Conservation (phyloP, 441 rosid species). For the Pelargonium citronellum region DNA sequence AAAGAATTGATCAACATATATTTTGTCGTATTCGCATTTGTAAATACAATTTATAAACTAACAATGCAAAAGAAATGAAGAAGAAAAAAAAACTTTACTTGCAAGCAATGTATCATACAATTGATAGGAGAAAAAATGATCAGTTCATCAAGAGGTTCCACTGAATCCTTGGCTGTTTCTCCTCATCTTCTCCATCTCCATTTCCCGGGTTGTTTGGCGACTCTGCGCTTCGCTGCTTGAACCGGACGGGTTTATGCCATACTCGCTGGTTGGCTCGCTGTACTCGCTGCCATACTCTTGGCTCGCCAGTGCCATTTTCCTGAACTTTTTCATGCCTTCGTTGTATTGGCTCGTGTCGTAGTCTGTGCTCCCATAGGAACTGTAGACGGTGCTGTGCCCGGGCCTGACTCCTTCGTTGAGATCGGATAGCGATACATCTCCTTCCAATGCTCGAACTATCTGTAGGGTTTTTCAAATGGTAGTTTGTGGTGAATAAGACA, state of each 20-base stretch:
- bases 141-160: conserved; percentile 20
- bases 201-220: conserved; percentile 55
- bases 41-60: too few species aligned
- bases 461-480: conserved; percentile 31
- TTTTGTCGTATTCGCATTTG: too few species aligned
- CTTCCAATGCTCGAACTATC: conserved; percentile 90
- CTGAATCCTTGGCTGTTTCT: conserved; percentile 40
- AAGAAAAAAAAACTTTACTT: too few species aligned
- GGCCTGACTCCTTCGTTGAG: conserved; percentile 81
- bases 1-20: too few species aligned
- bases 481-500: too few species aligned
- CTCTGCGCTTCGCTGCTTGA: conserved; percentile 58
- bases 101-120: too few species aligned
- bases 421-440: conserved; percentile 64
- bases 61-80: too few species aligned
- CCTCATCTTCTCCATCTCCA: conserved; percentile 72
- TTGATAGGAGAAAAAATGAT: too few species aligned
- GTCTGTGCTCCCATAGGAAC: conserved; percentile 75
- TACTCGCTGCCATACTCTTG: conserved; percentile 62
- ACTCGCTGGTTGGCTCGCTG: conserved; percentile 70
- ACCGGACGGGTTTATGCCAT: conserved; percentile 66
- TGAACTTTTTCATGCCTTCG: conserved; percentile 73
- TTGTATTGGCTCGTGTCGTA: conserved; percentile 79
- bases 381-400: conserved; percentile 55
- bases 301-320: conserved; percentile 73